Conservation (phyloP, 164 flowering plant species). For the Liquidambar formosana region DNA sequence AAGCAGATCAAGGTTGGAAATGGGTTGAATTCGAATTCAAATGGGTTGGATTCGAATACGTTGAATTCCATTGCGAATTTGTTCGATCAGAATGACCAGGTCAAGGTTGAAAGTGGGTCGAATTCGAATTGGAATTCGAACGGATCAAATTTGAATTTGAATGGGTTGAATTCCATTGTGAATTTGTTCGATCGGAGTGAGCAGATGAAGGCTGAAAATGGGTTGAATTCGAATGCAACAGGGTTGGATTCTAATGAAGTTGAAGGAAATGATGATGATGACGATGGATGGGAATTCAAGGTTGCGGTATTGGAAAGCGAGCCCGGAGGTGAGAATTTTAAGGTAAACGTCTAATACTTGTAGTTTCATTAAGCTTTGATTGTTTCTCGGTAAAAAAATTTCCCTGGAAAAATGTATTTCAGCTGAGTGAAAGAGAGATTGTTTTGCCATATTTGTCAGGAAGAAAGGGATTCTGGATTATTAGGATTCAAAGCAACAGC, state of each 20-base stretch:
- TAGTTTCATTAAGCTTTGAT: background rate
- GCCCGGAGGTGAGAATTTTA: constrained; percentile 10
- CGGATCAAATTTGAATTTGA: constrained; percentile 7
- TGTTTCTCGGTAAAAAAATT: no score
- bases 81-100: constrained; percentile 15
- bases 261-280: constrained; percentile 26
- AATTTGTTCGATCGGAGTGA: no score
- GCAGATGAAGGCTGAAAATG: constrained; percentile 6
- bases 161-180: no score
- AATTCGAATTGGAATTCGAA: background rate
- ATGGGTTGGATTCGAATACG: constrained; percentile 10
- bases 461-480: constrained; percentile 11
- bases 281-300: constrained; percentile 64
- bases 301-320: constrained; percentile 28
- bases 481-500: constrained; percentile 6
- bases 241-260: constrained; percentile 11
- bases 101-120: constrained; percentile 6
- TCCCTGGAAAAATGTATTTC: background rate
- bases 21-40: constrained; percentile 15
- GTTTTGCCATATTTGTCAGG: constrained; percentile 13
- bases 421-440: background rate
- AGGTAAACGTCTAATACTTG: constrained; percentile 24
- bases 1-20: constrained; percentile 27
- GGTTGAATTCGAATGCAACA: constrained; percentile 4
- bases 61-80: constrained; percentile 30